A percentile compares a stretch with the other conserved stretches of the same genome.
phyloP scores from a whole-genome alignment of 495 filamentous ascomycete species.

The Neurospora hispaniola region DNA sequence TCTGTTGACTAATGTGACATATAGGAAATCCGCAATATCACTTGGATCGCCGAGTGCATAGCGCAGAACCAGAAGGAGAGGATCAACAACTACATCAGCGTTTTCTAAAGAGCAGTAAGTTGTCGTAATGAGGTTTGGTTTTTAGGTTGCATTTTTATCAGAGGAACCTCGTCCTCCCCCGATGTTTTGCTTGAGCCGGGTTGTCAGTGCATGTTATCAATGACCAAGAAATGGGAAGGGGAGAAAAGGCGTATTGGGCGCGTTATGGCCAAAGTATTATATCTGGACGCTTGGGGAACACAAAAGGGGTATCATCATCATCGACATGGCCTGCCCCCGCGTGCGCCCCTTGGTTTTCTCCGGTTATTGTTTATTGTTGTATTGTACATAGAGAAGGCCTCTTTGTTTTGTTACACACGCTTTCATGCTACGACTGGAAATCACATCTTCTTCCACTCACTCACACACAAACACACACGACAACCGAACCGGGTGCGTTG shows the following conservation, averaged over 20 bases:
- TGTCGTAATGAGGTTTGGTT: conserved; percentile 1
- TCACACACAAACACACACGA: not conserved
- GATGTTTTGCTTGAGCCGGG: not conserved
- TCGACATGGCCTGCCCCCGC: not conserved
- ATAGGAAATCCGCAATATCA: conserved; percentile 98
- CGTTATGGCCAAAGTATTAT: not conserved
- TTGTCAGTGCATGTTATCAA: not conserved
- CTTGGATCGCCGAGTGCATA: conserved; percentile 99
- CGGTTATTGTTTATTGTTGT: conserved; percentile 14
- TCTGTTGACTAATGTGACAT: not conserved
- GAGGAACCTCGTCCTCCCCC: not conserved
- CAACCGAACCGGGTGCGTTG: not conserved
- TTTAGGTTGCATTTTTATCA: conserved; percentile 7
- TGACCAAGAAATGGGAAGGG: not conserved
- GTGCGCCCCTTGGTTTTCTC: conserved; percentile 1
- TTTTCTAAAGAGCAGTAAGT: conserved; percentile 47
- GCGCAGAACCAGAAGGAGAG: conserved; percentile 99
- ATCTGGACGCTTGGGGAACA: conserved; percentile 2
- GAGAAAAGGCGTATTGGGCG: not conserved
- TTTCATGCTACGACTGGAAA: conserved; percentile 2
- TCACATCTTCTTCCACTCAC: not conserved
- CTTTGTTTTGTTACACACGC: conserved; percentile 3
- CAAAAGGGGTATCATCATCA: conserved; percentile 2
- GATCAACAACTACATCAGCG: conserved; percentile 97
- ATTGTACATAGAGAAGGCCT: conserved; percentile 29